These are phyloP conservation scores for Monosporozyma unispora DNA, from an alignment of 805 yeast genomes.

Conservation along the genomic window DNA sequence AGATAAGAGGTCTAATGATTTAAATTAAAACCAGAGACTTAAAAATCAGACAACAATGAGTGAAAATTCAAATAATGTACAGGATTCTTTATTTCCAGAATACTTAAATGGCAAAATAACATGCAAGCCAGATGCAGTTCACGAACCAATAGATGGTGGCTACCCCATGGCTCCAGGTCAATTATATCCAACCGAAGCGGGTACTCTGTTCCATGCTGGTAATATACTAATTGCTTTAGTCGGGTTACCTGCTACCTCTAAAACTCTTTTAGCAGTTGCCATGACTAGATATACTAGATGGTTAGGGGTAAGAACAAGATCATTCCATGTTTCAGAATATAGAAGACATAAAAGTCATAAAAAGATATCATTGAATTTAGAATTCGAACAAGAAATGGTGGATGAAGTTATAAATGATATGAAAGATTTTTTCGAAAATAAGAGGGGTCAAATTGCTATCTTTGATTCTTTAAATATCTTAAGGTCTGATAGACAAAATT, in stretches of 20 bases:
- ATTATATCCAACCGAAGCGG: conserved; percentile 84
- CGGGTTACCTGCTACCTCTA: conserved; percentile 94
- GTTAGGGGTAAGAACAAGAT: conserved; percentile 90
- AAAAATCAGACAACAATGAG: no score
- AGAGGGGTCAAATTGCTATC: conserved; percentile 88
- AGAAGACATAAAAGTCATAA: conserved; percentile 40
- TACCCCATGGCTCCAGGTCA: conserved; percentile 83
- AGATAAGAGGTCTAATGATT: background rate
- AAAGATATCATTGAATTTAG: conserved; percentile 36
- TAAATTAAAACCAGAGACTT: no score
- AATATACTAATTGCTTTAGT: conserved; percentile 79
- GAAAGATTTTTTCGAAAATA: conserved; percentile 56
- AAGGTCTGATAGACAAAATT: conserved; percentile 51
- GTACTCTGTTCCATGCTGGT: conserved; percentile 92
- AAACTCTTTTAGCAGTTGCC: conserved; percentile 86
- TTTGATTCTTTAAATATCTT: conserved; percentile 92
- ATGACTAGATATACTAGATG: conserved; percentile 87
- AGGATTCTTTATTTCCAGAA: no score
- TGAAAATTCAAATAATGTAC: background rate
- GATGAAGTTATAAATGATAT: conserved; percentile 63
- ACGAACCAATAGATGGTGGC: conserved; percentile 32
- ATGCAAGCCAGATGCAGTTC: conserved; percentile 49
- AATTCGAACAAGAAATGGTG: conserved; percentile 49
- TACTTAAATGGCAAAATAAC: background rate
- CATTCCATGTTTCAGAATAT: conserved; percentile 88